phyloP scores from a whole-genome alignment of 2,329 filamentous ascomycete genomes.

The Plenodomus biglobosus region DNA sequence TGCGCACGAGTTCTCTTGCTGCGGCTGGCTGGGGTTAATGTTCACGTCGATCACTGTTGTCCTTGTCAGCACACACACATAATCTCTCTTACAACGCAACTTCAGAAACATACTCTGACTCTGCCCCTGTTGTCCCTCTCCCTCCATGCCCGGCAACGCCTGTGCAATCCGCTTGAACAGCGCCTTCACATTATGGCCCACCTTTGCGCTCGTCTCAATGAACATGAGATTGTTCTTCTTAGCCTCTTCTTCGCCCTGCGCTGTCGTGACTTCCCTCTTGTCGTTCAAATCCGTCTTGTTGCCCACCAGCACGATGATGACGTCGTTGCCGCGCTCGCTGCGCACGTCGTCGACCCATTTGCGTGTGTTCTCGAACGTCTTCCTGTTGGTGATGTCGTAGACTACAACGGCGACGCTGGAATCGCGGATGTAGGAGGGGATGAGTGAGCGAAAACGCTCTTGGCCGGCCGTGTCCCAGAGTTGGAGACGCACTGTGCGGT shows the following conservation, averaged over 20 bases:
- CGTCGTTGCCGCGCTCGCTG: slow-evolving; percentile 94
- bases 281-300: slow-evolving; percentile 99
- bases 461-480: slow-evolving; percentile 98
- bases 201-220: slow-evolving; percentile 96
- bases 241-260: slow-evolving; percentile 95
- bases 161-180: slow-evolving; percentile 98
- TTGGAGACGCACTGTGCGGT: slow-evolving; percentile 94
- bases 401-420: slow-evolving; percentile 97
- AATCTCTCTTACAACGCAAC: neutral
- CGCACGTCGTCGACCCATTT: slow-evolving; percentile 99
- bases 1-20: slow-evolving; percentile 57
- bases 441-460: slow-evolving; percentile 93
- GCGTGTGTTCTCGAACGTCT: slow-evolving; percentile 96
- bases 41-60: slow-evolving; percentile 86
- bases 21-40: slow-evolving; percentile 68
- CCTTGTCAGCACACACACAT: slow-evolving; percentile 15
- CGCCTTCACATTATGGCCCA: slow-evolving; percentile 96
- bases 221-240: slow-evolving; percentile 99
- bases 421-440: slow-evolving; percentile 98
- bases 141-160: slow-evolving; percentile 96
- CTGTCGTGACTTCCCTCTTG: slow-evolving; percentile 94
- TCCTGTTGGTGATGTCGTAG: slow-evolving; percentile 96
- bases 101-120: slow-evolving; percentile 70
- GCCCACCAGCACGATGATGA: slow-evolving; percentile 96
- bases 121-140: slow-evolving; percentile 75